Conservation (phyloP, 2,329 filamentous ascomycete genomes). For the Trichoderma citrinoviride region DNA sequence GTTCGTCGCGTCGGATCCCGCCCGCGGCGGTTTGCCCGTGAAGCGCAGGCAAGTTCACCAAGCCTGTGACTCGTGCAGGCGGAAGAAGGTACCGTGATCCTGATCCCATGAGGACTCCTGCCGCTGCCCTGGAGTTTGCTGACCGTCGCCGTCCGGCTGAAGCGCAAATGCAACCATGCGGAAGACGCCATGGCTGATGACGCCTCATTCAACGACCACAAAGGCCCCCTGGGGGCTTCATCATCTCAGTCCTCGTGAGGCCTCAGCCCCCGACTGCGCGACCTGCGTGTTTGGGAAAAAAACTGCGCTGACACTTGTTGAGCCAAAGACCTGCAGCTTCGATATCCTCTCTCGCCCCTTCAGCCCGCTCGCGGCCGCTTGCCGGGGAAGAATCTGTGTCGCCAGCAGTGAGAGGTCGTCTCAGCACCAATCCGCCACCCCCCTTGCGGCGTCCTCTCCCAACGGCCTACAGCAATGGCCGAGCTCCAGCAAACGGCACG, state of each 20-base stretch:
- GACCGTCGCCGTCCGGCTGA: neutral
- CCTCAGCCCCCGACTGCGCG: neutral
- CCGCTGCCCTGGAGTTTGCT: neutral
- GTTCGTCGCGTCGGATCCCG: constrained; percentile 55
- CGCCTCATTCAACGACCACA: constrained; percentile 28
- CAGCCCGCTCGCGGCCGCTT: neutral
- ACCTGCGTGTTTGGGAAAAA: neutral
- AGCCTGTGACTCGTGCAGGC: constrained; percentile 55
- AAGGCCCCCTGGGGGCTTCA: constrained; percentile 27
- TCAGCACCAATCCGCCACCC: neutral
- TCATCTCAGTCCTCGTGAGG: constrained; percentile 35
- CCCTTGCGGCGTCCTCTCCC: neutral
- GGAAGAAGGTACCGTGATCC: constrained; percentile 48
- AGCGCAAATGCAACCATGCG: constrained; percentile 47
- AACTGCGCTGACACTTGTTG: neutral
- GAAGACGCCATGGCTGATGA: constrained; percentile 36
- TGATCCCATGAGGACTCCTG: neutral
- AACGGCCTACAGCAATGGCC: neutral
- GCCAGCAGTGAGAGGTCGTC: neutral
- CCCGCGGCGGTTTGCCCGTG: constrained; percentile 49
- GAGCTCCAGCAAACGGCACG: neutral
- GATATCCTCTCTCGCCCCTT: constrained; percentile 11
- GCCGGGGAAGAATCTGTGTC: neutral
- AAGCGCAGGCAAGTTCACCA: constrained; percentile 60
- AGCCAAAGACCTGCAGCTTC: constrained; percentile 13